Conservation (phyloP, 768 basidiomycete species). For the Erythrobasidium yunnanense region DNA sequence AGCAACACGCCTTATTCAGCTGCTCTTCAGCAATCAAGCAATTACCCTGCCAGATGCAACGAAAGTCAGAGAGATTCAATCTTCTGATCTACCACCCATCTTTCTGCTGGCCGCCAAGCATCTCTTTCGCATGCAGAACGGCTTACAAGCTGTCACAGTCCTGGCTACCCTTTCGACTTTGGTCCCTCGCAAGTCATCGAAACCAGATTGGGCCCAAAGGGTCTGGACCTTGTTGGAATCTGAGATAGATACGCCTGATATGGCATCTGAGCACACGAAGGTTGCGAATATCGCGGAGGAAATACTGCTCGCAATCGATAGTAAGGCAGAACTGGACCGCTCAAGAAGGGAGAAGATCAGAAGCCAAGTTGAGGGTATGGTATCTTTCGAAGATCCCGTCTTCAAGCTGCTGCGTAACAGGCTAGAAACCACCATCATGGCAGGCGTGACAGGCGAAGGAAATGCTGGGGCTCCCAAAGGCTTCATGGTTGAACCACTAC, state of each 20-base stretch:
- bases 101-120: neutral
- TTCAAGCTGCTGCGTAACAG: neutral
- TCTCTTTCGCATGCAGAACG: conserved; percentile 10
- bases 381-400: conserved; percentile 13
- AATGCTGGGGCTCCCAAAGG: neutral
- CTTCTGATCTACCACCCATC: conserved; percentile 3
- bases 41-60: neutral
- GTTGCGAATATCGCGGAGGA: conserved; percentile 14
- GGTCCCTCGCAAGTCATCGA: neutral
- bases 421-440: neutral
- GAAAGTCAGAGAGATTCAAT: too few relatives aligned
- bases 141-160: conserved; percentile 11
- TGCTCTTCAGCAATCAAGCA: neutral
- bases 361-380: conserved; percentile 9
- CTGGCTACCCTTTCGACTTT: conserved; percentile 11
- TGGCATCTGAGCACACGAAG: neutral
- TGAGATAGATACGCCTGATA: neutral
- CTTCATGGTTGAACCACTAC: neutral
- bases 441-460: neutral
- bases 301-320: neutral
- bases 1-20: neutral
- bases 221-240: conserved; percentile 1
- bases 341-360: conserved; percentile 14
- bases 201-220: conserved; percentile 1
- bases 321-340: neutral